A percentile compares a stretch with the other conserved stretches of the same genome.
These are phyloP conservation scores for Atkinsonella texensis DNA, from an alignment of 2,329 filamentous ascomycete genomes.

Conservation along the genomic window DNA sequence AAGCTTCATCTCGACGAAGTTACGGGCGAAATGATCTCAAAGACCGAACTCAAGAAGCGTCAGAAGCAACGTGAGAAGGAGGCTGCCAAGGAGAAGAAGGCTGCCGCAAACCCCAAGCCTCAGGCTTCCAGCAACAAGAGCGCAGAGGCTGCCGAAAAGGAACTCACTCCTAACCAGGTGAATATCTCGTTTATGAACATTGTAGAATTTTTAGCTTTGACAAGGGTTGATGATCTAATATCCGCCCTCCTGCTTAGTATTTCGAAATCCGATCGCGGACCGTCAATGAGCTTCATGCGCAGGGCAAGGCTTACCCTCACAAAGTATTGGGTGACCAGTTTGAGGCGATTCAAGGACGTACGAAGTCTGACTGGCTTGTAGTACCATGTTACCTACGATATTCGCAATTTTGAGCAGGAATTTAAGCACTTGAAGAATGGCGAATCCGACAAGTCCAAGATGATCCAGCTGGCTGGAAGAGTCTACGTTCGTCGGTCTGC, in stretches of 20 bases:
- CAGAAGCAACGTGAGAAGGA: slow-evolving; percentile 84
- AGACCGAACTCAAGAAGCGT: slow-evolving; percentile 87
- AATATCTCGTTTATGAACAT: neutral
- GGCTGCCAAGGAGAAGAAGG: slow-evolving; percentile 80
- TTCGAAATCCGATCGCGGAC: slow-evolving; percentile 87
- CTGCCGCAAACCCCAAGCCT: slow-evolving; percentile 59
- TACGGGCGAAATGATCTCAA: slow-evolving; percentile 78
- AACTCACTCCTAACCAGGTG: slow-evolving; percentile 43
- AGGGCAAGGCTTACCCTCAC: slow-evolving; percentile 63
- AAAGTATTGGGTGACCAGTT: slow-evolving; percentile 27
- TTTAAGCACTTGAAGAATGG: slow-evolving; percentile 79
- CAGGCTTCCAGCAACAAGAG: slow-evolving; percentile 31
- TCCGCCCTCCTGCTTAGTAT: slow-evolving; percentile 36
- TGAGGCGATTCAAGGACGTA: neutral
- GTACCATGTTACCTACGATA: slow-evolving; percentile 75
- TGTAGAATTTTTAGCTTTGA: neutral
- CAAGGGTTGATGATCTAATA: neutral
- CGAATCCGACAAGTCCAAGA: slow-evolving; percentile 63
- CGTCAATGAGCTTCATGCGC: slow-evolving; percentile 38
- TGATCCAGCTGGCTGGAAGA: slow-evolving; percentile 67
- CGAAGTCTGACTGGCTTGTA: slow-evolving; percentile 7
- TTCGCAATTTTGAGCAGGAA: slow-evolving; percentile 66
- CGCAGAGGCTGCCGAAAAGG: slow-evolving; percentile 53
- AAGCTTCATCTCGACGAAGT: slow-evolving; percentile 84
- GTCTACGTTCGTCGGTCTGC: slow-evolving; percentile 80